Evolutionary conservation across 805 yeast genomes (phyloP), one percentile per base, ranked within the genome.

Genomic region (Schizosaccharomyces osmophilus): DNA sequence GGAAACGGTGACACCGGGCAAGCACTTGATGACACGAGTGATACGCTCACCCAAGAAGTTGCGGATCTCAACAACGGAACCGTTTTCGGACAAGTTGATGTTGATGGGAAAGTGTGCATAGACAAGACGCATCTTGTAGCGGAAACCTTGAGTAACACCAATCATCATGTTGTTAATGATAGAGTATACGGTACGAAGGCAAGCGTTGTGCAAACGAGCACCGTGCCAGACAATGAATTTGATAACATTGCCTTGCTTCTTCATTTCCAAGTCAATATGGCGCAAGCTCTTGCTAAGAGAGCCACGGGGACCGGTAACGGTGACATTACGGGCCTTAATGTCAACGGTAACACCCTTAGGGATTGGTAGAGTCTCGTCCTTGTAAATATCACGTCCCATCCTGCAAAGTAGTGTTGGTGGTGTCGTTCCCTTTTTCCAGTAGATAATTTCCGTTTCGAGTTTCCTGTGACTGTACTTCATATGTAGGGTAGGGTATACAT

Each of bases 91-190:
- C 69, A 88, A 77, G 82, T 89, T 90, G 69, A 93, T 96, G 79
- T 93, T 93, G 79, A 94, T 93, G 77, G 98, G 99, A 95, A 93
- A 93, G 87, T 93, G 98, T 84, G 98, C 99, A 76, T 90, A 94
- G 68, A 93, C 98, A 78, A 87, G 89, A 83, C 97, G 88, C 97
- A 93, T 85, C 86, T 93, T 93, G 93, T 93, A 93, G 80, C 86
- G 83, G 95, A 79, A 90, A 51, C 67, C 66, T 63, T 36, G 83
- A 76, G 98, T 93, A 75, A 93, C 98, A 85, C 99, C 99, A 70
- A 85, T 86, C 79, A 93, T 77, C 83, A 93, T 78, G 86, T 93
- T 93, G 74, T 87, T 74, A 72, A 93, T 81, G 75, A 93, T 80
- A 68, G 97, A 87, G 80, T 87, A 89, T 77, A 93, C 97, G 66